Base-by-base conservation (phyloP, 257 asterid species). In the Knoxia roxburghii region DNA sequence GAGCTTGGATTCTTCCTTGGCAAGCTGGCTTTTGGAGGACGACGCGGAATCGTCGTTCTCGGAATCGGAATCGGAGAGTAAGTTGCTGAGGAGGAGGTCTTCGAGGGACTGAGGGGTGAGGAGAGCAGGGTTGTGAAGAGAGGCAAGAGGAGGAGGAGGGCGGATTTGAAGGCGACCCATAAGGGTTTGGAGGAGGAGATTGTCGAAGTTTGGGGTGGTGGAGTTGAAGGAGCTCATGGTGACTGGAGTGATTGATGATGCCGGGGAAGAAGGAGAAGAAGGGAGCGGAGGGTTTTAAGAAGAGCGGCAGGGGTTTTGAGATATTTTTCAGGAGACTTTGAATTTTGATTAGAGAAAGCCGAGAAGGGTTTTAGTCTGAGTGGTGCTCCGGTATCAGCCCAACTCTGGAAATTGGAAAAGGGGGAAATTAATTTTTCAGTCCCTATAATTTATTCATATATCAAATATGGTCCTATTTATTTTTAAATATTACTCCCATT, bases 1-100 rank as follows among this genome's bases (percentile, higher is more conserved):
- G 21, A 94, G 91, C 77, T 71, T 84, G 33, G 99, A 81, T 69
- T 94, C 98, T 73, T 94, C 98, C 49, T 70, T 90, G 4, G 96
- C 82, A 9, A 94, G 95, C 68, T 80, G 88, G 3, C 93, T 55
- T 68, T 86, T 88, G 72, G 90, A 71, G n/a, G 92, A 84, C 21
- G 82, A 77, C 0, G 77, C 76, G 1, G 78, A 65, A 2, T 61
- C 68, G 20, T 56, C 64, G 51, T 75, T 71, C 46, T 82, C 95
- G 67, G 82, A 79, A 7, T 86, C 92, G 32, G 76, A 64, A 33
- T 81, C 80, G 78, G 81, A 77, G 56, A 81, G 85, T 56, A 82
- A 20, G 76, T 85, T 88, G 84, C 89, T 84, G 77, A 90, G 75
- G 73, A 90, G 87, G 72, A 87, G 88, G 73, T 90, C 90, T 63